Evolutionary conservation across 2,329 filamentous ascomycete genomes (phyloP), one percentile per base, ranked within the genome.

Genomic region (Epichloe glyceriae): DNA sequence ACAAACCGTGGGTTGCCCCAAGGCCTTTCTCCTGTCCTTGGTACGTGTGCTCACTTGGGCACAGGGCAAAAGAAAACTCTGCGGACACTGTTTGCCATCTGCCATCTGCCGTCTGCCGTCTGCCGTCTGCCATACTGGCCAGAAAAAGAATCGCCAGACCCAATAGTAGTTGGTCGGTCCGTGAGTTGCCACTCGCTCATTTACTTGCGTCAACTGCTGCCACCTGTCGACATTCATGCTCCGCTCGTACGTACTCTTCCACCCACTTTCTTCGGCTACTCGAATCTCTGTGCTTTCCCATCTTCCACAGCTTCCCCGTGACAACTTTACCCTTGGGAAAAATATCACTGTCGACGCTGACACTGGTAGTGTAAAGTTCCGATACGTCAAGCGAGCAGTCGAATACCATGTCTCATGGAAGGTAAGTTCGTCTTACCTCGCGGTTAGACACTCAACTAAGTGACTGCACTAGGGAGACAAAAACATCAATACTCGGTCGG

Each of bases 401-500:
- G n/a, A 39, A 20, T 3, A 5, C 19, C 40, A 46, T 26, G 47
- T 43, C 35, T 39, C n/a, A 37, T 45, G 14, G 19, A n/a, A 15
- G 20, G 11, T 14, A 26, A 30, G 15, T 15, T 30, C 11, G n/a
- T 35, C 12, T 12, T 37, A 1, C 5, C 26, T 41, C 14, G 12
- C 17, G n/a, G 15, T 4, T 4, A 20, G 17, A 15, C n/a, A 20
- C 14, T 11, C 12, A 8, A 38, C 22, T 46, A 3, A 39, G 34
- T 33, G 8, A 30, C 26, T 37, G 26, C 6, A 4, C n/a, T 19
- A 50, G 49, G 42, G 41, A 3, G 52, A 39, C 56, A 5, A 37
- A 30, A 6, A 2, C 40, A 12, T 2, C 47, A 1, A 43, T 43
- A 8, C 47, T 33, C 1, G n/a, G 14, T 17, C 39, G 65, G 35